phyloP scores from a whole-genome alignment of 331 rosid genomes.

The Quercus lobata region DNA sequence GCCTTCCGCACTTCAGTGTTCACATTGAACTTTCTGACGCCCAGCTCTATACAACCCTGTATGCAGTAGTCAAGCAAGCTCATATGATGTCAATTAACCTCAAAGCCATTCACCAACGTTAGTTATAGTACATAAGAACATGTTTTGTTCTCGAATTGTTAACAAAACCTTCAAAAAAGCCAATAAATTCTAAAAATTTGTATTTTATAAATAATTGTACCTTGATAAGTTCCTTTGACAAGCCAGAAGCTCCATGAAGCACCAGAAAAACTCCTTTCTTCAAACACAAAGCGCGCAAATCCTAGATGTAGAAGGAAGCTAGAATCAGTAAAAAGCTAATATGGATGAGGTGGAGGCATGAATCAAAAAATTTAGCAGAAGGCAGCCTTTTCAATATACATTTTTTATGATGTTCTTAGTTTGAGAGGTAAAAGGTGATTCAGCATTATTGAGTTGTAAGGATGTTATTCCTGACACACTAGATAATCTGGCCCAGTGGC shows the following conservation, averaged over 20 bases:
- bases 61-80: slow-evolving; percentile 14
- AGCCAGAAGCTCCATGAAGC: slow-evolving; percentile 96
- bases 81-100: slow-evolving; percentile 3
- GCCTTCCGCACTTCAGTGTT: slow-evolving; percentile 96
- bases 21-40: slow-evolving; percentile 93
- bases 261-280: slow-evolving; percentile 72
- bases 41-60: slow-evolving; percentile 71
- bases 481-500: not conserved
- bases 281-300: slow-evolving; percentile 53
- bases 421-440: not conserved
- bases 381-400: not conserved
- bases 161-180: slow-evolving; percentile 3
- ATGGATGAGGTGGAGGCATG: not conserved
- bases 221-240: slow-evolving; percentile 69
- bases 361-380: not conserved
- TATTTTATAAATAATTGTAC: slow-evolving; percentile 22
- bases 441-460: not conserved
- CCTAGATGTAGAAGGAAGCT: slow-evolving; percentile 38
- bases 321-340: slow-evolving; percentile 23
- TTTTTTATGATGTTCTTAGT: not conserved
- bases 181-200: not conserved
- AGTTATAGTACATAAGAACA: not conserved
- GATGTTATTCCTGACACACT: not conserved
- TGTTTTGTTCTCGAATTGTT: not conserved
- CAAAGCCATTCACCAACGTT: slow-evolving; percentile 6